phyloP scores from a whole-genome alignment of 768 basidiomycete genomes.

The Boletus rubropictus region DNA sequence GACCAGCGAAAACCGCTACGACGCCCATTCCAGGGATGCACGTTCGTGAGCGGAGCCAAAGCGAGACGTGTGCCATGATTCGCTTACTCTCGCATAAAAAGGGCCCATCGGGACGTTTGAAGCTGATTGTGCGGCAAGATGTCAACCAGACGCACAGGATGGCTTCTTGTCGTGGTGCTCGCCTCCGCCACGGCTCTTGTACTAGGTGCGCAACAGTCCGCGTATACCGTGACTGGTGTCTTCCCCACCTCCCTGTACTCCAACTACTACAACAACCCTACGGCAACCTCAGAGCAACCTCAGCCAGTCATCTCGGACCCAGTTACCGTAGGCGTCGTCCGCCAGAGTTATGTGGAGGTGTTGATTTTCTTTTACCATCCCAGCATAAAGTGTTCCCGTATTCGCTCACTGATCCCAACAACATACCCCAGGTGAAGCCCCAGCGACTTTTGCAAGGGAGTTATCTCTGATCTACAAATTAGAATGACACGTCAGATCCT shows the following conservation, averaged over 20 bases:
- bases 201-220: conserved; percentile 14
- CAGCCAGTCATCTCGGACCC: conserved; percentile 77
- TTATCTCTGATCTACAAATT: not conserved
- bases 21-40: conserved; percentile 5
- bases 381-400: conserved; percentile 57
- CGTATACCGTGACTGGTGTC: conserved; percentile 51
- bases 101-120: no score
- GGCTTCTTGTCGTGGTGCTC: conserved; percentile 7
- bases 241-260: conserved; percentile 63
- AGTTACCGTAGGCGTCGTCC: conserved; percentile 41
- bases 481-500: conserved; percentile 57
- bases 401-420: conserved; percentile 56
- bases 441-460: not conserved
- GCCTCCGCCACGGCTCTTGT: conserved; percentile 2
- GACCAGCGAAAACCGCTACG: not conserved
- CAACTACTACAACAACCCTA: conserved; percentile 69
- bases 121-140: conserved; percentile 2
- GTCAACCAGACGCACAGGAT: conserved; percentile 2
- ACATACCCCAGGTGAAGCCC: conserved; percentile 42
- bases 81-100: conserved; percentile 17
- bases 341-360: not conserved
- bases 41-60: conserved; percentile 14
- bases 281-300: conserved; percentile 63
- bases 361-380: conserved; percentile 4
- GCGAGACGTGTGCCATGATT: not conserved